Percentiles rank a stretch among this genome's conserved stretches.
These are phyloP conservation scores for Fagopyrum tataricum DNA, from an alignment of 148 eudicot species.

Conservation along the genomic window DNA sequence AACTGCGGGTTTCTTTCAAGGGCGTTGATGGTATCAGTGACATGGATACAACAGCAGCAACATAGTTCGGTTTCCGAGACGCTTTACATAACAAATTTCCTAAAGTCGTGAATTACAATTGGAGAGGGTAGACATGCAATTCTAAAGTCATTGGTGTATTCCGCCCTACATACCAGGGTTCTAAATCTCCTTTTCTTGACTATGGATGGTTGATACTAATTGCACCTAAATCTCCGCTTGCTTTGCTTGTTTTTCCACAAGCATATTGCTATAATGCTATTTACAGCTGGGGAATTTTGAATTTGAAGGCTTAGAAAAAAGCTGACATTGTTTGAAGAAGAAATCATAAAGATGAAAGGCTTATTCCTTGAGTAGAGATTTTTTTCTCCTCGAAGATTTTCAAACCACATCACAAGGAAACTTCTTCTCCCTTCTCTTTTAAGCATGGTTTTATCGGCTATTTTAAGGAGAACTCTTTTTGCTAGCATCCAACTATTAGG, in stretches of 20 bases:
- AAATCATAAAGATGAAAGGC: neutral
- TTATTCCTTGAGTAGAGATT: neutral
- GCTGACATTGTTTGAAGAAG: constrained; percentile 2
- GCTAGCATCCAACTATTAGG: neutral
- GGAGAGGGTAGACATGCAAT: neutral
- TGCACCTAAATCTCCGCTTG: neutral
- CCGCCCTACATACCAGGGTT: neutral
- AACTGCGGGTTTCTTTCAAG: constrained; percentile 67
- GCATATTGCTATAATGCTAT: constrained; percentile 2
- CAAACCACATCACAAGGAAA: too few species aligned
- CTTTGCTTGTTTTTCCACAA: neutral
- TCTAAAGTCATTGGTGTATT: neutral
- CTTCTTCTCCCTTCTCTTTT: too few species aligned
- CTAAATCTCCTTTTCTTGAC: neutral
- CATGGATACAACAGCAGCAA: constrained; percentile 55
- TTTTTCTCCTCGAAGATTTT: too few species aligned
- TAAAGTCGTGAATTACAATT: neutral
- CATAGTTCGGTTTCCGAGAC: too few species aligned
- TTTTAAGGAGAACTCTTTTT: too few species aligned
- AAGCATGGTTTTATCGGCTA: too few species aligned
- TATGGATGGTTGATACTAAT: neutral
- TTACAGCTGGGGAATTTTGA: constrained; percentile 10
- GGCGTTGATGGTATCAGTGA: constrained; percentile 62
- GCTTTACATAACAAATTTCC: too few species aligned
- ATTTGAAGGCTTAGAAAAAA: neutral